These are phyloP conservation scores for Gloeopeniophorella convolvens DNA, from an alignment of 768 basidiomycete species.

Conservation along the genomic window DNA sequence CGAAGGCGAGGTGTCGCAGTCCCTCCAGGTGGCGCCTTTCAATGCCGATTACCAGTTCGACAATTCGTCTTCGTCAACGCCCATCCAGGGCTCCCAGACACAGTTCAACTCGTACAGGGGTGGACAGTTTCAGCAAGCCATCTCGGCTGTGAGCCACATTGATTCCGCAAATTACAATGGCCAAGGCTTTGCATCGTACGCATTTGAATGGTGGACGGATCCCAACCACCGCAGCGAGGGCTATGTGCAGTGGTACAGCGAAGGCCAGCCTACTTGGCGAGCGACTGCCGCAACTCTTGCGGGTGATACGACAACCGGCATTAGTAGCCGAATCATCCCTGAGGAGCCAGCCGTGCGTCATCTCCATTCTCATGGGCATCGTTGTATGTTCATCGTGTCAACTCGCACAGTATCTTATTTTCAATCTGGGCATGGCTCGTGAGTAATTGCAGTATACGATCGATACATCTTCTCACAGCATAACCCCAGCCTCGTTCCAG, in stretches of 20 bases:
- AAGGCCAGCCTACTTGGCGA: conserved; percentile 65
- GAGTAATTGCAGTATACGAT: conserved; percentile 22
- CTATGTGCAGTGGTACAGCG: conserved; percentile 79
- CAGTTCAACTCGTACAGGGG: conserved; percentile 63
- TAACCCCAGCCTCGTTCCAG: conserved; percentile 55
- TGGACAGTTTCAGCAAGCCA: conserved; percentile 66
- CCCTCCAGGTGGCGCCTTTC: conserved; percentile 75
- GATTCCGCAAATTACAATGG: conserved; percentile 51
- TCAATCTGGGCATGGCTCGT: conserved; percentile 81
- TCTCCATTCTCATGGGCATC: conserved; percentile 16
- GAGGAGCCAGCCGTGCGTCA: conserved; percentile 87
- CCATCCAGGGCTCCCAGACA: conserved; percentile 48
- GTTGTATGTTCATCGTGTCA: neutral
- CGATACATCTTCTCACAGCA: neutral
- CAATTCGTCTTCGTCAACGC: conserved; percentile 44
- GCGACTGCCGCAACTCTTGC: conserved; percentile 60
- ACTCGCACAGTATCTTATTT: conserved; percentile 59
- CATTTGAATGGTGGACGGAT: conserved; percentile 77
- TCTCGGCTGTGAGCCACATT: conserved; percentile 56
- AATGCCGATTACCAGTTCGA: conserved; percentile 60
- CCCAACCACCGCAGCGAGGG: conserved; percentile 59
- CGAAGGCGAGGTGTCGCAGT: conserved; percentile 70
- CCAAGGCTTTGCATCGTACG: conserved; percentile 52
- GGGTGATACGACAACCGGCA: conserved; percentile 48
- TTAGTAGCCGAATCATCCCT: conserved; percentile 63